Base-by-base conservation (phyloP, 2,329 filamentous ascomycete species). In the Alternaria gansuensis region DNA sequence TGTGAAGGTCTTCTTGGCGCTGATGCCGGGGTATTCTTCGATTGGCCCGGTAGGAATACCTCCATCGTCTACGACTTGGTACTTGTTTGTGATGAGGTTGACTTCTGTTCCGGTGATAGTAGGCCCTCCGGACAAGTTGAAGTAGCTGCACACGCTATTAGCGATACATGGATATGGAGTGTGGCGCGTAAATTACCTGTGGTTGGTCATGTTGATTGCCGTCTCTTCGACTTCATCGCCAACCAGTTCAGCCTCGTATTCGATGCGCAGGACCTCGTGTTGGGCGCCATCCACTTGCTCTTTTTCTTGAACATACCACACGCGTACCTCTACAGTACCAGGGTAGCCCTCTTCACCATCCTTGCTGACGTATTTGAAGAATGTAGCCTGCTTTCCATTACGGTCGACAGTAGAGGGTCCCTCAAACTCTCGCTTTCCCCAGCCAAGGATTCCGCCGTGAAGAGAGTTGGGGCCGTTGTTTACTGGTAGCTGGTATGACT, bases 311-410 rank as follows among this genome's bases (percentile, higher is more conserved):
- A 88, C 91, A 77, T 98, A 99, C 78, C 88, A 88, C 29, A 96
- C 88, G 59, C 83, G 87, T 54, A 88, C 84, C 73, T 93, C 86
- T 3, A 98, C 88, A 0, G 90, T 90, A 1, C 95, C 95, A 0
- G 95, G 95, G 77, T 91, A 98, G 0, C 92, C 92, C 78, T 97
- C 90, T 60, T 98, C 94, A 5, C 91, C 92, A 72, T 98, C 89
- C 67, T 84, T 82, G 78, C 91, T 95, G 49, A 84, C 66, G 62
- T 87, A 82, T 63, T 76, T 81, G 78, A 82, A 83, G 51, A 81
- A 68, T 11, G 80, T 74, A 8, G 78, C 76, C 40, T 82, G 73
- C 57, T 79, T 73, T 8, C 81, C 82, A 60, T 81, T 82, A 75
- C 65, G 83, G 77, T 67, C 85, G 65, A 66, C 87, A 78, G 46